These are phyloP conservation scores for Puccinia novopanici DNA, from an alignment of 1,284 basidiomycete species.

Conservation along the genomic window DNA sequence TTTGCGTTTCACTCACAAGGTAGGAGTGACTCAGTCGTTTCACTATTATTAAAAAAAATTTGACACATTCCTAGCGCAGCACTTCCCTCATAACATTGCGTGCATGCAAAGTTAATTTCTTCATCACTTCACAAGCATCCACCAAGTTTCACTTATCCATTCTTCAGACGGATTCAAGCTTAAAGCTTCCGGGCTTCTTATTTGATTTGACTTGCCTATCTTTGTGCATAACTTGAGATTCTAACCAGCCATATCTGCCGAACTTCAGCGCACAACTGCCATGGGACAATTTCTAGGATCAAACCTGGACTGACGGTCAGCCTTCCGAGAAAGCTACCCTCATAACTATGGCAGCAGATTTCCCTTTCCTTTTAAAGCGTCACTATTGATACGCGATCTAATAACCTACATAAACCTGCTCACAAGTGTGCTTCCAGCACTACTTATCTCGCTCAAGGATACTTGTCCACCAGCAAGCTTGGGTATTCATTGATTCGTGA, in stretches of 20 bases:
- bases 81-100: not conserved
- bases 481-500: not conserved
- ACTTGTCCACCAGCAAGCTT: conserved; percentile 18
- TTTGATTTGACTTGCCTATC: conserved; percentile 1
- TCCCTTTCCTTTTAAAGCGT: not conserved
- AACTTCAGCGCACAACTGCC: conserved; percentile 14
- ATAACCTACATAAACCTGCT: not conserved
- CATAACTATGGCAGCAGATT: not conserved
- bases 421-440: not conserved
- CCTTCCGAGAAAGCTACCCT: conserved; percentile 13
- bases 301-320: not conserved
- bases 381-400: not conserved
- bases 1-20: too few species aligned
- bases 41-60: not conserved
- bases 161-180: not conserved
- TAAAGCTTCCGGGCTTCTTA: not conserved
- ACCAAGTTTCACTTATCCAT: conserved; percentile 6
- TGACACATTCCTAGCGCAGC: not conserved
- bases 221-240: conserved; percentile 1
- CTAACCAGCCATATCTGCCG: conserved; percentile 8
- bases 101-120: not conserved
- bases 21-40: conserved; percentile 2
- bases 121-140: not conserved
- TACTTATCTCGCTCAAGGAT: not conserved
- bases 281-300: conserved; percentile 24